Percentiles rank a stretch among this genome's conserved stretches.
These are phyloP conservation scores for Claviceps purpurea DNA, from an alignment of 2,329 filamentous ascomycete genomes.

Conservation along the genomic window DNA sequence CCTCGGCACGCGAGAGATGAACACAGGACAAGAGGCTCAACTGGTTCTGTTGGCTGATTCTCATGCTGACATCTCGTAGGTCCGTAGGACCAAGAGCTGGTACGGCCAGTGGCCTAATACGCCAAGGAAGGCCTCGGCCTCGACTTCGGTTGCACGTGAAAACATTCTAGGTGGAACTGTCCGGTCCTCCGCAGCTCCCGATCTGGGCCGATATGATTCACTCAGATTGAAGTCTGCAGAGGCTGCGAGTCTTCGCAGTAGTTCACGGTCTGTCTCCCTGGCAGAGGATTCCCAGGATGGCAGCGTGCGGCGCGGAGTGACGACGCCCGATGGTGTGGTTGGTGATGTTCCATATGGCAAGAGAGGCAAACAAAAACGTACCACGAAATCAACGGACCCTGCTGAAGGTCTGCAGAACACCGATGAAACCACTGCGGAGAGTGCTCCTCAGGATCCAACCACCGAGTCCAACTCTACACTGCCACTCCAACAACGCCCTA, in stretches of 20 bases:
- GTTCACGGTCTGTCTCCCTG: constrained; percentile 11
- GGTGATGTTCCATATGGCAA: background rate
- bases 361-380: background rate
- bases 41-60: background rate
- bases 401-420: background rate
- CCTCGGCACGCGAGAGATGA: background rate
- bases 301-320: constrained; percentile 1
- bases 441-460: background rate
- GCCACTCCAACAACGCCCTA: constrained; percentile 4
- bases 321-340: background rate
- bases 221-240: constrained; percentile 22
- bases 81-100: constrained; percentile 44
- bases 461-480: background rate
- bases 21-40: background rate
- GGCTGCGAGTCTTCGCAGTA: constrained; percentile 17
- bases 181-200: constrained; percentile 29
- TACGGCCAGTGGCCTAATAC: constrained; percentile 47
- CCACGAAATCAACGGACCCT: constrained; percentile 1
- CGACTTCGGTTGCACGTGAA: constrained; percentile 46
- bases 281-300: constrained; percentile 15
- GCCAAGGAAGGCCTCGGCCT: constrained; percentile 45
- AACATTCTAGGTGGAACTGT: constrained; percentile 45
- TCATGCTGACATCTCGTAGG: constrained; percentile 17
- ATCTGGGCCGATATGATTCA: constrained; percentile 38
- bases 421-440: background rate